phyloP scores from a whole-genome alignment of 192 early-diverging fungal species.

The Mycoemilia scoparia region DNA sequence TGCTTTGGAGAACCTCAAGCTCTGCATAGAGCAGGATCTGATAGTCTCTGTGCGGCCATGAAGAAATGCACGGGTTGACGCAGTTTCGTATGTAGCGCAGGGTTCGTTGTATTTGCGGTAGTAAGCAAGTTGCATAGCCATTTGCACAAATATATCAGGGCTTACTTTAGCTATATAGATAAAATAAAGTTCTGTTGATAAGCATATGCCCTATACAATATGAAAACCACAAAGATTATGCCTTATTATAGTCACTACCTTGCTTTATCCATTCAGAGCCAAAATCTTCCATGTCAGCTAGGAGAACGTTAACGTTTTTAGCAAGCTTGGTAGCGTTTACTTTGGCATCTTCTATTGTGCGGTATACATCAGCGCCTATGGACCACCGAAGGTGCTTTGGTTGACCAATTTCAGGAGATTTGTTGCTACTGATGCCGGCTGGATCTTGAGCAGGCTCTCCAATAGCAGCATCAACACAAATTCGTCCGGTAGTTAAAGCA shows the following conservation, averaged over 20 bases:
- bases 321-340: slow-evolving; percentile 42
- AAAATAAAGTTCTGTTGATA: too few species aligned
- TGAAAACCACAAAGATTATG: slow-evolving; percentile 4
- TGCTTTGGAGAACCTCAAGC: slow-evolving; percentile 50
- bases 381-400: slow-evolving; percentile 58
- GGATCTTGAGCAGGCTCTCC: slow-evolving; percentile 13
- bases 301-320: slow-evolving; percentile 46
- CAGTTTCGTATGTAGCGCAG: slow-evolving; percentile 57
- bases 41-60: slow-evolving; percentile 89
- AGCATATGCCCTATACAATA: slow-evolving; percentile 13
- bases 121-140: slow-evolving; percentile 77
- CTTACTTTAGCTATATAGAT: slow-evolving; percentile 55
- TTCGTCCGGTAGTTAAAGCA: slow-evolving; percentile 69
- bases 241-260: too few species aligned
- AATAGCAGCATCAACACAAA: slow-evolving; percentile 49
- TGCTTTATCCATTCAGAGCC: slow-evolving; percentile 77
- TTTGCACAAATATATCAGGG: slow-evolving; percentile 82
- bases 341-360: slow-evolving; percentile 41
- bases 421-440: background rate
- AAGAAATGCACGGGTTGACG: slow-evolving; percentile 48
- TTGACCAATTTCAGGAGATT: slow-evolving; percentile 15
- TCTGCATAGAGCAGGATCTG: slow-evolving; percentile 58
- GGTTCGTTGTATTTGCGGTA: slow-evolving; percentile 49
- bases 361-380: slow-evolving; percentile 31
- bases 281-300: slow-evolving; percentile 53